These are phyloP conservation scores for Diaporthe citri DNA, from an alignment of 2,329 filamentous ascomycete genomes.

Conservation along the genomic window DNA sequence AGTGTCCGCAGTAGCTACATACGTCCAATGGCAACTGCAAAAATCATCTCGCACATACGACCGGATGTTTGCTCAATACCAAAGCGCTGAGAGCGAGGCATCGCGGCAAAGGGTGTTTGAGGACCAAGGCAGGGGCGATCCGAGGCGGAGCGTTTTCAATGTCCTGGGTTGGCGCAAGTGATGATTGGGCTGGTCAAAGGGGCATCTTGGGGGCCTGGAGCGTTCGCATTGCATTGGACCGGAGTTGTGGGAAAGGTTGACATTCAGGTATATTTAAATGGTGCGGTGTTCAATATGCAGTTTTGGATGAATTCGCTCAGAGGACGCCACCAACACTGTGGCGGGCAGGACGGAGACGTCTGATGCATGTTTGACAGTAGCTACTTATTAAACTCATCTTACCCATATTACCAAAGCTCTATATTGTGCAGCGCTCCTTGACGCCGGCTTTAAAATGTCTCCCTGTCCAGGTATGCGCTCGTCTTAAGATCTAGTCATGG, in stretches of 20 bases:
- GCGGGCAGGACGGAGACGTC: background rate
- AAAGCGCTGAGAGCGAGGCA: conserved; percentile 53
- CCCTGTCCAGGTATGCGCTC: background rate
- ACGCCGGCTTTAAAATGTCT: background rate
- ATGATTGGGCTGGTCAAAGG: too few relatives aligned
- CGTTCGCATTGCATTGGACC: background rate
- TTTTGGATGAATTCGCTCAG: background rate
- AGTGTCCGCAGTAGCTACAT: conserved; percentile 47
- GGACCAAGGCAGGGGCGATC: conserved; percentile 37
- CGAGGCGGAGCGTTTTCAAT: conserved; percentile 36
- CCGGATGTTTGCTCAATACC: conserved; percentile 54
- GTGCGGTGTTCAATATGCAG: background rate
- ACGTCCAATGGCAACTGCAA: conserved; percentile 50
- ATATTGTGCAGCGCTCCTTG: background rate
- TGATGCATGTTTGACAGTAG: background rate
- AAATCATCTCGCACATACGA: conserved; percentile 52
- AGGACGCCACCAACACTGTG: background rate
- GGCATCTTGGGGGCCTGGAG: background rate
- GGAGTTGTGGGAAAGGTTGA: conserved; percentile 8
- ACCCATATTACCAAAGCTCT: background rate
- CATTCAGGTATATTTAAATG: background rate
- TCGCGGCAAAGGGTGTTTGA: conserved; percentile 50
- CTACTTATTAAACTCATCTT: background rate
- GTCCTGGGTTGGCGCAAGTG: conserved; percentile 35
- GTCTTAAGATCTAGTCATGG: conserved; percentile 27